Conservation (phyloP, 2,329 filamentous ascomycete species). For the Gremmenia infestans region DNA sequence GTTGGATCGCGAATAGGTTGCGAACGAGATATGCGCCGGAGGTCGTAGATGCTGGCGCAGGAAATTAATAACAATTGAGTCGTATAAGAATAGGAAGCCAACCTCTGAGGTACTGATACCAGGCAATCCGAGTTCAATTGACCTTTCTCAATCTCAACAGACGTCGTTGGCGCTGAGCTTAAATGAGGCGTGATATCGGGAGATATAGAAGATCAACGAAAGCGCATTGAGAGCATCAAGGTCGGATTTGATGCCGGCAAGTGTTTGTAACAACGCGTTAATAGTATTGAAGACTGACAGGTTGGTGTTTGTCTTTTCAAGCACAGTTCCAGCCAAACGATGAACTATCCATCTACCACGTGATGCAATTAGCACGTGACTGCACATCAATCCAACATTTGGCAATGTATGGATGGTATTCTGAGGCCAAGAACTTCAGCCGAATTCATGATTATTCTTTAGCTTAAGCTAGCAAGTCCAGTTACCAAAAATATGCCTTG, state of each 20-base stretch:
- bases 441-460: too few relatives aligned
- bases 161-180: background rate
- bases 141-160: background rate
- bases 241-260: background rate
- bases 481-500: too few relatives aligned
- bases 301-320: conserved; percentile 7
- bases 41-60: background rate
- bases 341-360: too few relatives aligned
- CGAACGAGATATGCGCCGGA: conserved; percentile 23
- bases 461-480: too few relatives aligned
- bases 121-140: conserved; percentile 19
- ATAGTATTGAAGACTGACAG: conserved; percentile 10
- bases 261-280: background rate
- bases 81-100: background rate
- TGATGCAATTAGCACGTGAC: too few relatives aligned
- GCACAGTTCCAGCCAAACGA: too few relatives aligned
- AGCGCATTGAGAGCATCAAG: conserved; percentile 7
- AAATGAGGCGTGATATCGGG: conserved; percentile 1
- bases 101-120: conserved; percentile 3
- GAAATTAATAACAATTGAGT: conserved; percentile 1
- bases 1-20: conserved; percentile 1
- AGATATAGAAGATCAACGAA: conserved; percentile 10
- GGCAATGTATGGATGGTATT: too few relatives aligned
- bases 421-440: too few relatives aligned
- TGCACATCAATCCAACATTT: too few relatives aligned